These are phyloP conservation scores for Carex scoparia DNA, from an alignment of 176 grass and related monocot species.

Conservation along the genomic window DNA sequence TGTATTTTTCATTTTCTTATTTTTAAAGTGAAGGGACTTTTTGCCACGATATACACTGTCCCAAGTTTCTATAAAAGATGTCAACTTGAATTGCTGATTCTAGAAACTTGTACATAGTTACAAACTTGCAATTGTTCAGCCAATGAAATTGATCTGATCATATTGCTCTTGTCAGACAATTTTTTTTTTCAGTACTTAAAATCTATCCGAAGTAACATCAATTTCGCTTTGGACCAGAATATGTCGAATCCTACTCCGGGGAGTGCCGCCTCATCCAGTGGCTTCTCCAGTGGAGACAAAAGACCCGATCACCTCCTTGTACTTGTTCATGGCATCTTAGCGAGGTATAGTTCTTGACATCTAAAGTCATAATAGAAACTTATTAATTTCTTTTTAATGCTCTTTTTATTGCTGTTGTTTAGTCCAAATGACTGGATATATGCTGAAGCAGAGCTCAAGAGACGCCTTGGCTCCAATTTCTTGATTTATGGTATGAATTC, in stretches of 20 bases:
- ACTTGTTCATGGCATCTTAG: slow-evolving; percentile 85
- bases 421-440: slow-evolving; percentile 83
- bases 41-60: background rate
- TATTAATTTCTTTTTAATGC: background rate
- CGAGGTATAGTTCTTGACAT: slow-evolving; percentile 42
- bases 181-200: background rate
- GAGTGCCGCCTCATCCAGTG: slow-evolving; percentile 9
- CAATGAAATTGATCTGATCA: background rate
- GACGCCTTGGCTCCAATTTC: slow-evolving; percentile 51
- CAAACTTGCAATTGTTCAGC: background rate
- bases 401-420: slow-evolving; percentile 16
- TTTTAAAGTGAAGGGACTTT: background rate
- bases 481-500: slow-evolving; percentile 64
- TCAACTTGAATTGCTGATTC: background rate
- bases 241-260: background rate
- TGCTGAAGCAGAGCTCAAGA: slow-evolving; percentile 52
- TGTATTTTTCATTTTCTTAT: background rate
- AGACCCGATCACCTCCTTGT: slow-evolving; percentile 77
- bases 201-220: background rate
- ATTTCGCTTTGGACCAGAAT: slow-evolving; percentile 20
- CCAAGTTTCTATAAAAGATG: background rate
- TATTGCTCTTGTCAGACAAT: background rate
- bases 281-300: slow-evolving; percentile 30
- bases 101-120: background rate
- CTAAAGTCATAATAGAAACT: background rate